Evolutionary conservation across 257 asterid genomes (phyloP).

Genomic region (Primulina huaijiensis): DNA sequence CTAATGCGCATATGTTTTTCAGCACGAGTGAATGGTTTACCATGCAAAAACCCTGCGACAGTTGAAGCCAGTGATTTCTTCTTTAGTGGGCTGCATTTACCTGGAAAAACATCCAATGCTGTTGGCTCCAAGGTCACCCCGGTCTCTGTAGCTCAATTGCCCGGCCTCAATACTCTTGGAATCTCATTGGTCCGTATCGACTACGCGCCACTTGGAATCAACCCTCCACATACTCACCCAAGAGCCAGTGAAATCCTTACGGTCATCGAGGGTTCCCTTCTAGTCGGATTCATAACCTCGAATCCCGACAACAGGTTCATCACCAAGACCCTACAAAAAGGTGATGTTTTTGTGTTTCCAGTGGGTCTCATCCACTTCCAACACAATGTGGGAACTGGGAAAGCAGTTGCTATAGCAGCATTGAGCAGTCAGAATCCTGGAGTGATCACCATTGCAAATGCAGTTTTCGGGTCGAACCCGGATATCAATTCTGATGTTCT

Average conservation of each 20-base stretch:
- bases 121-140: constrained; percentile 15
- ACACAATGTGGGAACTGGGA: constrained; percentile 20
- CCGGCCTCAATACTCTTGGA: background rate
- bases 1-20: background rate
- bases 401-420: constrained; percentile 25
- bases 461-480: constrained; percentile 15
- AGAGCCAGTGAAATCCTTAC: constrained; percentile 14
- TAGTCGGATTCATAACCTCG: constrained; percentile 19
- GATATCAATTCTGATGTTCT: background rate
- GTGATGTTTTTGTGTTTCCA: constrained; percentile 28
- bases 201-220: background rate
- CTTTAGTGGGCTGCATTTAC: constrained; percentile 20
- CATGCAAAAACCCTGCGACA: constrained; percentile 16
- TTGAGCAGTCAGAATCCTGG: constrained; percentile 16
- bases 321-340: constrained; percentile 12
- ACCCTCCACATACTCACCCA: background rate
- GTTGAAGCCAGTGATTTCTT: constrained; percentile 18
- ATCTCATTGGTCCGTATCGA: background rate
- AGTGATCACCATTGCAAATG: background rate
- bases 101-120: constrained; percentile 19
- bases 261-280: constrained; percentile 22
- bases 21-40: constrained; percentile 21
- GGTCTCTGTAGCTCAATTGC: background rate
- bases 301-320: constrained; percentile 21
- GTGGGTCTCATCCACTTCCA: constrained; percentile 26